Evolutionary conservation across 345 rosid species (phyloP), one percentile per base, ranked within the genome.

Genomic region (Aquilaria sinensis): DNA sequence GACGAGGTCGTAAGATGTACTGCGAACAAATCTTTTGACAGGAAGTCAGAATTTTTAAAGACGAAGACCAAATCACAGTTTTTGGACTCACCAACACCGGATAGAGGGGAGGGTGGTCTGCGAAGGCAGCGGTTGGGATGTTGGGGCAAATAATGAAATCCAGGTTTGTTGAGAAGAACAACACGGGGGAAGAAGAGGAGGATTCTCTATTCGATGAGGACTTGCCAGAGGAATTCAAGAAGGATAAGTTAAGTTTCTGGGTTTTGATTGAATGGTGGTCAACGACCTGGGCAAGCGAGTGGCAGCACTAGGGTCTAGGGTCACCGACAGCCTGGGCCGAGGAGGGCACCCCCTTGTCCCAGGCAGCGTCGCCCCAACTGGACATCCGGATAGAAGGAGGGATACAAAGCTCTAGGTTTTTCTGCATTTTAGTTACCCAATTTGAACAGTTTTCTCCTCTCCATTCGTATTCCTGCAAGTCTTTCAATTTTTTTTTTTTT

Each of bases 191-290:
- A 1, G 97, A 92, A n/a, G 96, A 92, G 47, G 91, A 87, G 8
- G 97, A 92, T 62, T 85, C 86, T 0, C 70, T 87, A 47, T 73
- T 79, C 1, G 91, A 80, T 3, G 97, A 81, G 52, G 98, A 93
- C 70, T 65, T 93, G 46, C 97, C 98, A 0, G 87, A 85, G 11
- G 90, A 89, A 65, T 90, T 61, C 62, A 84, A 68, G 77, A 79
- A 66, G 68, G 79, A 69, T 0, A 81, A 75, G 5, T 2, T 87
- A 14, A 74, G 78, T 58, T 2, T 72, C 30, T 54, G 77, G 74
- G 66, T 77, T 10, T 53, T 90, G 46, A 72, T 93, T 62, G 82
- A 90, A 58, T 87, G 96, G 97, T 23, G 1, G 23, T 23, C 23
- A 23, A 23, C 23, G 23, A 23, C 23, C 23, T 23, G 23, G 23